phyloP scores from a whole-genome alignment of 257 asterid genomes.

The Lithospermum erythrorhizon region DNA sequence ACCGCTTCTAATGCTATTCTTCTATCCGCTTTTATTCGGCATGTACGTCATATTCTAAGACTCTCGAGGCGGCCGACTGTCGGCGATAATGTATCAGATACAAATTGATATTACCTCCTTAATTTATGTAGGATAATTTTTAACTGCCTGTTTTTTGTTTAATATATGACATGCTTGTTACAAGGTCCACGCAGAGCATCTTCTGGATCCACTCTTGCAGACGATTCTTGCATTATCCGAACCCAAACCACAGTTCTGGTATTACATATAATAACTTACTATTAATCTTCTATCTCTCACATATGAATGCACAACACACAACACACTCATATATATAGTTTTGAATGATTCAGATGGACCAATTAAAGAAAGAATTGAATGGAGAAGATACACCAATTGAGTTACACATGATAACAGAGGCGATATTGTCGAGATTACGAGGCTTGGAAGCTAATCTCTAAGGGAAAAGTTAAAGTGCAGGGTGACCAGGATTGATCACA shows the following conservation, averaged over 20 bases:
- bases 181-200: constrained; percentile 95
- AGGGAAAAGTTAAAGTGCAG: too few species aligned
- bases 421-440: constrained; percentile 43
- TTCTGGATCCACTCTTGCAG: constrained; percentile 82
- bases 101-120: background rate
- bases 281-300: background rate
- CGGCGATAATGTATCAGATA: background rate
- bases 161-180: constrained; percentile 1
- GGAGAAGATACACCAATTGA: constrained; percentile 34
- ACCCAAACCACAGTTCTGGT: constrained; percentile 82
- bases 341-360: background rate
- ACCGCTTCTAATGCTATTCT: too few species aligned
- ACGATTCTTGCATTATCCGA: constrained; percentile 74
- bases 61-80: too few species aligned
- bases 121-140: too few species aligned
- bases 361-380: background rate
- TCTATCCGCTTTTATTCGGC: too few species aligned
- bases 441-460: constrained; percentile 41
- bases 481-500: too few species aligned
- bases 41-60: too few species aligned
- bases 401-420: constrained; percentile 48
- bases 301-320: too few species aligned
- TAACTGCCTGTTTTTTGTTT: constrained; percentile 8
- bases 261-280: constrained; percentile 10
- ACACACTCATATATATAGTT: too few species aligned